Base-by-base conservation (phyloP, 1,284 basidiomycete genomes). In the Schizophyllum commune region DNA sequence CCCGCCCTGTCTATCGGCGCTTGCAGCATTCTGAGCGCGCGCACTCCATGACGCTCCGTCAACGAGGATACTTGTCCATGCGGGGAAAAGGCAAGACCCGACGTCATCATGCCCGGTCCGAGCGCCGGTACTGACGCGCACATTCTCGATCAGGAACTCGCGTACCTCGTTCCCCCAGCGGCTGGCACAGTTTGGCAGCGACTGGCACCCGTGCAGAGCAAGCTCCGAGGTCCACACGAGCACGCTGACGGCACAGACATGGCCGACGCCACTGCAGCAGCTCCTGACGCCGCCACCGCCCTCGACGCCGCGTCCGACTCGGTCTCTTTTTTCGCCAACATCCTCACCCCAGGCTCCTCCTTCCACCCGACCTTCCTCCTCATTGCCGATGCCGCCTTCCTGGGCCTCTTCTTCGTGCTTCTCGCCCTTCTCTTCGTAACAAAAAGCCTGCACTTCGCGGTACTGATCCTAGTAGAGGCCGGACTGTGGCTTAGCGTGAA, bases 401-500 rank as follows among this genome's bases (percentile, higher is more conserved):
- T 73, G 2, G 63, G 75, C 5, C 77, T 92, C 21, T 74, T 89
- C 33, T 58, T 82, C 20, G 79, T 89, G n/a, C 79, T 92, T 21
- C 62, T 83, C 56, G 71, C 74, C 53, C 75, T 87, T 17, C 76
- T 83, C 7, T 76, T 82, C 68, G 64, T 85, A 21, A 87, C 88
- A 0, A 73, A 74, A 11, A 83, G 85, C 64, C 58, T 81, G 1
- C 89, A 92, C 68, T 74, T 91, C 34, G 75, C 89, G 32, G 75
- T 75, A 22, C 75, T 92, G 19, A 85, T 88, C 63, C 73, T 66
- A 2, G 84, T 92, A 60, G 85, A 86, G 66, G 68, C 84, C 32
- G 80, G 76, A 52, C 73, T 92, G 52, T 92, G 89, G 89, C 85
- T 76, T 33, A 91, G 86, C 67, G 79, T 91, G 1, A 92, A 92